Conservation (phyloP, 148 eudicot genomes). For the Fagopyrum esculentum region DNA sequence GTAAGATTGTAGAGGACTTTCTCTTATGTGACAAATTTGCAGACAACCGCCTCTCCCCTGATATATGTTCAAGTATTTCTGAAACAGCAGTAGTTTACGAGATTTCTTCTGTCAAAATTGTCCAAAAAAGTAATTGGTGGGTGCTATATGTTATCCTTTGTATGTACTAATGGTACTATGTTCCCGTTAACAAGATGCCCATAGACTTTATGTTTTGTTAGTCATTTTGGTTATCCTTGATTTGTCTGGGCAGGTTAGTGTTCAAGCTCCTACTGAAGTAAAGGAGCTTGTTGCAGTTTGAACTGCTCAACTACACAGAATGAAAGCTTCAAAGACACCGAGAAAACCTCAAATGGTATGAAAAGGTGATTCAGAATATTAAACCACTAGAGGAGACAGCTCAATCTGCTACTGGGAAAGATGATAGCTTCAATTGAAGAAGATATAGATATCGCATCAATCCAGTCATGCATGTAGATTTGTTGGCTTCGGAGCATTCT, state of each 20-base stretch:
- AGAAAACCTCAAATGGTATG: not conserved
- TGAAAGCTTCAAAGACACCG: not conserved
- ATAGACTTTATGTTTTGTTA: not conserved
- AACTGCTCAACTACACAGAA: conserved; percentile 3
- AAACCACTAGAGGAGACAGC: not conserved
- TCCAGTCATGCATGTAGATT: not conserved
- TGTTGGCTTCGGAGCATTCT: not conserved
- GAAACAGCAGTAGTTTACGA: not conserved
- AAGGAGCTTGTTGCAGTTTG: conserved; percentile 7
- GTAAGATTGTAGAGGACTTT: conserved; percentile 25
- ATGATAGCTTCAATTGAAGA: too few relatives aligned
- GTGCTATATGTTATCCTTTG: not conserved
- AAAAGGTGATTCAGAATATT: not conserved
- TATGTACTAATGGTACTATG: too few relatives aligned
- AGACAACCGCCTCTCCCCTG: not conserved
- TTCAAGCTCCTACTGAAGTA: not conserved
- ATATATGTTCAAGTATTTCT: not conserved
- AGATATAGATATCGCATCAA: too few relatives aligned
- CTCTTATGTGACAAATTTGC: not conserved
- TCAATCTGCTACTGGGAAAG: not conserved
- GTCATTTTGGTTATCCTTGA: not conserved
- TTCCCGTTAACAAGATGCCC: not conserved
- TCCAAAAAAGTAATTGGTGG: not conserved
- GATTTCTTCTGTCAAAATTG: not conserved
- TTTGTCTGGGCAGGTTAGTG: not conserved